Percentiles rank a stretch among this genome's conserved stretches.
phyloP scores from a whole-genome alignment of 768 basidiomycete genomes.

The Rhodotorula paludigena region DNA sequence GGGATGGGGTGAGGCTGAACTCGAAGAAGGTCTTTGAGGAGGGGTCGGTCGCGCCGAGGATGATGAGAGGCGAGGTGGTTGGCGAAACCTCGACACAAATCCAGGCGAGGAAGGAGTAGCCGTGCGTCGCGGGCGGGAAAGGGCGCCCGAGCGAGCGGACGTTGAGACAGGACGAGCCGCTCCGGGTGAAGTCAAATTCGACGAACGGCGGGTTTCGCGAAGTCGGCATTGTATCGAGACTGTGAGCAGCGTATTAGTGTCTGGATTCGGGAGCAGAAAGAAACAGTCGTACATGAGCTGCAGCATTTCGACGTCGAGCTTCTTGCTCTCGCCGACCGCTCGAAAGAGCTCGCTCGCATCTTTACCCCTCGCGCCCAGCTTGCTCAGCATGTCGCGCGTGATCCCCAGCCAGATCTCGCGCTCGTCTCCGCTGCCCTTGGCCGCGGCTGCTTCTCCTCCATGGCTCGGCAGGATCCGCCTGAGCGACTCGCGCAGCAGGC shows the following conservation, averaged over 20 bases:
- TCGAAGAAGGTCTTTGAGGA: constrained; percentile 9
- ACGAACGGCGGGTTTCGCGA: constrained; percentile 2
- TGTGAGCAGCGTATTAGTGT: background rate
- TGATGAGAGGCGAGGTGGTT: background rate
- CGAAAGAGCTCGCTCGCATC: background rate
- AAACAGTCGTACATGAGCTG: background rate
- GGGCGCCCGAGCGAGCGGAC: constrained; percentile 4
- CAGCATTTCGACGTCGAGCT: background rate
- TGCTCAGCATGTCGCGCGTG: background rate
- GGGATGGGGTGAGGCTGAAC: background rate
- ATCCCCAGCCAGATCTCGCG: background rate
- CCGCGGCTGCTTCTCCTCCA: background rate
- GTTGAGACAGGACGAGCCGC: background rate
- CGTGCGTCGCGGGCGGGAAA: constrained; percentile 4
- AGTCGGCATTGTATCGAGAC: background rate
- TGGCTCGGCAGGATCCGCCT: background rate
- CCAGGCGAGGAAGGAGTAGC: constrained; percentile 21
- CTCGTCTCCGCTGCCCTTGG: background rate
- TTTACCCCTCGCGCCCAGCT: background rate
- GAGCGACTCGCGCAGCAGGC: background rate
- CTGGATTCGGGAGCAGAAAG: background rate
- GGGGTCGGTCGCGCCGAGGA: constrained; percentile 14
- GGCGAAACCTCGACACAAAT: background rate
- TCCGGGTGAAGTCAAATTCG: constrained; percentile 8
- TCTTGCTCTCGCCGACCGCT: background rate